phyloP scores from a whole-genome alignment of 805 yeast genomes.

The Starmerella geochares region DNA sequence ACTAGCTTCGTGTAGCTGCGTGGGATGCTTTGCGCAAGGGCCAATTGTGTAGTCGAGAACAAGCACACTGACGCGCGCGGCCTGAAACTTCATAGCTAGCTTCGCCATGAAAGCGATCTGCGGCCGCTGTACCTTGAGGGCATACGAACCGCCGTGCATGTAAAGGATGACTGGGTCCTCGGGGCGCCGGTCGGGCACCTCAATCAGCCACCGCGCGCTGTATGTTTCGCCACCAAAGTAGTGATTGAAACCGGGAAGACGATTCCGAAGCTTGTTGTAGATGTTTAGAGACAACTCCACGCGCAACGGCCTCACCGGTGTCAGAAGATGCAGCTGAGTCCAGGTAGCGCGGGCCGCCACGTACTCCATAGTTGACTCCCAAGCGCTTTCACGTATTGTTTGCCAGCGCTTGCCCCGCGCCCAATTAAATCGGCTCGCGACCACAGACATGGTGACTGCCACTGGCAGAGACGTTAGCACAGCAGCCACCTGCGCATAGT shows the following conservation, averaged over 20 bases:
- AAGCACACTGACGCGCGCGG: constrained; percentile 24
- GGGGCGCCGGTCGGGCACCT: constrained; percentile 22
- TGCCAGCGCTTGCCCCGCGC: constrained; percentile 4
- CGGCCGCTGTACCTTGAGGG: constrained; percentile 18
- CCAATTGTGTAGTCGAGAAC: constrained; percentile 29
- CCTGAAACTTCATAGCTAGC: constrained; percentile 12
- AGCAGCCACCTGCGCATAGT: constrained; percentile 12
- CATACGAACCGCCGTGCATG: constrained; percentile 28
- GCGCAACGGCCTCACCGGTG: constrained; percentile 23
- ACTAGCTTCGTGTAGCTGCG: constrained; percentile 27
- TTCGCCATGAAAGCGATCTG: constrained; percentile 20
- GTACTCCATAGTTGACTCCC: constrained; percentile 17
- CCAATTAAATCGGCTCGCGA: constrained; percentile 4
- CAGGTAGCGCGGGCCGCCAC: constrained; percentile 16
- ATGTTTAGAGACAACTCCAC: constrained; percentile 10
- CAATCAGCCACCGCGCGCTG: constrained; percentile 26
- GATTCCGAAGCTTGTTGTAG: constrained; percentile 1
- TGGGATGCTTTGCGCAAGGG: constrained; percentile 25
- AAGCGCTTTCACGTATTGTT: constrained; percentile 6
- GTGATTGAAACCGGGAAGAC: constrained; percentile 21
- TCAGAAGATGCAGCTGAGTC: constrained; percentile 22
- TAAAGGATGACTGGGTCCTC: constrained; percentile 27
- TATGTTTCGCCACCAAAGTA: constrained; percentile 19
- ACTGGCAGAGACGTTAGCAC: constrained; percentile 12
- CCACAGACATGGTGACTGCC: constrained; percentile 1